Base-by-base conservation (phyloP, 2,329 filamentous ascomycete genomes). In the Eutypa lata region DNA sequence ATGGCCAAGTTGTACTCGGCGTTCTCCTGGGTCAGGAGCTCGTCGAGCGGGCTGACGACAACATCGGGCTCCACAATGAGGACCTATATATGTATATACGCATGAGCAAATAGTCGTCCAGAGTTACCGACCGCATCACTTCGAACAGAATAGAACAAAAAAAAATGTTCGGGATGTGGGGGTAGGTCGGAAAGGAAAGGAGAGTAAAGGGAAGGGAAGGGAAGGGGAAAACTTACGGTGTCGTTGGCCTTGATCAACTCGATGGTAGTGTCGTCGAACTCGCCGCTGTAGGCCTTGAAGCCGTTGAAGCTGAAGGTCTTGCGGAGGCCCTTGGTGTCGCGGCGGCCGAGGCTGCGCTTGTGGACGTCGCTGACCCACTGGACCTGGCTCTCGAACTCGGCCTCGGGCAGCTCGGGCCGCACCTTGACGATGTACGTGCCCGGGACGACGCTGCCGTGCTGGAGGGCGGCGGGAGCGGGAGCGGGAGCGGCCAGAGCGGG, bases 1-100 rank as follows among this genome's bases (percentile, higher is more conserved):
- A 45, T 21, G 3, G 42, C 42, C 13, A 45, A 14, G 42, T 45
- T 45, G 42, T 21, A 24, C 21, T 45, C 22, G 43, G 57, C 52
- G n/a, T 60, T 54, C 49, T 28, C 18, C 44, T 58, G 56, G 21
- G 38, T 53, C 35, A 50, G 45, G 11, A 45, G 7, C 42, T 55
- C 53, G 11, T 50, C 54, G 49, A 22, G 22, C 1, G 52, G 48
- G 26, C 31, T 26, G 22, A 60, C 46, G 22, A 19, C 22, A 14
- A 45, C 31, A 24, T 60, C 53, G 11, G 48, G 51, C 47, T 60
- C 58, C 37, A 60, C 47, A 11, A 55, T 24, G 42, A 45, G 21
- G n/a, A 45, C 42, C 42, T 45, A 45, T 8, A 14, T 6, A n/a
- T 3, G 5, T 3, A 19, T 14, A 45, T 14, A 16, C 22, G 21